phyloP scores from a whole-genome alignment of 2,329 filamentous ascomycete genomes.

The Penicillium thymicola region DNA sequence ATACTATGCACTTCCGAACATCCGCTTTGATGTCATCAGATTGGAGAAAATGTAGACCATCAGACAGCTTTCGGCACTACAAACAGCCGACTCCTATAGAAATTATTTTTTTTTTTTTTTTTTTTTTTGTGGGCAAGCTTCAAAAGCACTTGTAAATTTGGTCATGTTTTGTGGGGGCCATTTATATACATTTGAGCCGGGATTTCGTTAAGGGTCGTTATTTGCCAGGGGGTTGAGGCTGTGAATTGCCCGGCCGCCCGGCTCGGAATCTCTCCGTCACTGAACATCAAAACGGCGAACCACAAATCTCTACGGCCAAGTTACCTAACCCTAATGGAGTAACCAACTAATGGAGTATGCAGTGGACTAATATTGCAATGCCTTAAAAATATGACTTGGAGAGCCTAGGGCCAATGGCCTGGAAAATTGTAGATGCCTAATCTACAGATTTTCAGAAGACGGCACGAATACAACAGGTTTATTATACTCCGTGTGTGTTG shows the following conservation, averaged over 20 bases:
- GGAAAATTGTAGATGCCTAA: neutral
- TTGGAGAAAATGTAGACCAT: neutral
- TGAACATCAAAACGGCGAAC: neutral
- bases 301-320: neutral
- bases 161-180: neutral
- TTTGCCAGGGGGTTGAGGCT: neutral
- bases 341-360: neutral
- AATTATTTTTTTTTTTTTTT: too few relatives aligned
- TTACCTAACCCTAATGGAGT: neutral
- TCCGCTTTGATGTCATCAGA: neutral
- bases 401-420: neutral
- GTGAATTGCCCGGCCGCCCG: neutral
- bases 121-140: neutral
- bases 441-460: neutral
- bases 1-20: neutral
- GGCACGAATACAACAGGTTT: neutral
- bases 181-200: neutral
- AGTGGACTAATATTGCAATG: too few relatives aligned
- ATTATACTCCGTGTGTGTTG: neutral
- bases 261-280: neutral
- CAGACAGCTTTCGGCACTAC: neutral
- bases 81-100: neutral
- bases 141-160: too few relatives aligned
- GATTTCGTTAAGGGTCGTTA: neutral
- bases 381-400: too few relatives aligned